Conservation (phyloP, 495 filamentous ascomycete species). For the Daldinia vernicosa region DNA sequence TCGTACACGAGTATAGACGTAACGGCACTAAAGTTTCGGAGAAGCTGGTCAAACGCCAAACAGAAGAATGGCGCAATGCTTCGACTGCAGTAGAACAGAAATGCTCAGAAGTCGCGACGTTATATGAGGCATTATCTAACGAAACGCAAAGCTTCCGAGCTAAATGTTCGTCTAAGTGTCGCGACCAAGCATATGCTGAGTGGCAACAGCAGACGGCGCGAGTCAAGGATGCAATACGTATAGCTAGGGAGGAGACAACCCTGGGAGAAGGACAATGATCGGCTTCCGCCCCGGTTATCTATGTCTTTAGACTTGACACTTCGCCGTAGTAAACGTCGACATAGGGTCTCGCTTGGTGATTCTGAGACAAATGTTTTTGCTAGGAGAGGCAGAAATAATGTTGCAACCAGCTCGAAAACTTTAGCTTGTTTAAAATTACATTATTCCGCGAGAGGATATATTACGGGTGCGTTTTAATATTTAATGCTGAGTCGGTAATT, state of each 20-base stretch:
- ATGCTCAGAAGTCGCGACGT: constrained; percentile 17
- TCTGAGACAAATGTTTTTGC: neutral
- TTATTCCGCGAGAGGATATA: neutral
- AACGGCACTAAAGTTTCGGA: constrained; percentile 24
- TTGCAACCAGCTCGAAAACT: neutral
- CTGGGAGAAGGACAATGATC: constrained; percentile 6
- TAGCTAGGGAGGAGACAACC: constrained; percentile 22
- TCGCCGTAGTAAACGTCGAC: neutral
- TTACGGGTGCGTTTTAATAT: neutral
- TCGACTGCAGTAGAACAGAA: constrained; percentile 16
- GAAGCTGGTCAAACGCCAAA: constrained; percentile 20
- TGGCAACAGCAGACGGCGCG: constrained; percentile 28
- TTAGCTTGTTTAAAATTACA: neutral
- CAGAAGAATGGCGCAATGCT: constrained; percentile 18
- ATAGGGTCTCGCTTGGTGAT: neutral
- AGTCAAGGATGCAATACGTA: constrained; percentile 23
- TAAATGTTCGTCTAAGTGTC: constrained; percentile 24
- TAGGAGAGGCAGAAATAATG: constrained; percentile 1
- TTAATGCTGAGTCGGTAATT: neutral
- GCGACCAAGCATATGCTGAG: constrained; percentile 25
- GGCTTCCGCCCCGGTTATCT: neutral
- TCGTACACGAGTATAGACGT: constrained; percentile 31
- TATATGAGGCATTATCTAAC: constrained; percentile 30
- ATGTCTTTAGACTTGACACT: neutral
- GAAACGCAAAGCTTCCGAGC: constrained; percentile 23